These are phyloP conservation scores for Apiotrichum brassicae DNA, from an alignment of 1,284 basidiomycete species.

Conservation along the genomic window DNA sequence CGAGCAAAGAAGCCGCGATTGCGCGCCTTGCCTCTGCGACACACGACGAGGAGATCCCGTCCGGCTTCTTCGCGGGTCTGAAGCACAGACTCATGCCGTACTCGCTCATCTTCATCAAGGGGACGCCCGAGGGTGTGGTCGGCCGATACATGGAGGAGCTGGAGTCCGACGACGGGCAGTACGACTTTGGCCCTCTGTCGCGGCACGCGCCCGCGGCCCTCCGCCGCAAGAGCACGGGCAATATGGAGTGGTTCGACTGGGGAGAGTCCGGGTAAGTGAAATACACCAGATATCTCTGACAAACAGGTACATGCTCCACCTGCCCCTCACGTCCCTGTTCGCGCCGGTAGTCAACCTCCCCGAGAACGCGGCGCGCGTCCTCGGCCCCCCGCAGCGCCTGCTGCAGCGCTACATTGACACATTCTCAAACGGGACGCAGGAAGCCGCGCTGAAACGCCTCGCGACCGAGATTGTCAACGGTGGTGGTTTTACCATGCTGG, in stretches of 20 bases:
- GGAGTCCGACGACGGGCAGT: constrained; percentile 37
- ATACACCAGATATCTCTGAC: neutral
- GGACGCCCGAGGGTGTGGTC: constrained; percentile 37
- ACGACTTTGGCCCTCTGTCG: constrained; percentile 35
- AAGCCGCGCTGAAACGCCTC: neutral
- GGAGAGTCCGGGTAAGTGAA: constrained; percentile 37
- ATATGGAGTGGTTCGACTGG: constrained; percentile 34
- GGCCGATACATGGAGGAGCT: constrained; percentile 45
- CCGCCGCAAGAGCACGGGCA: constrained; percentile 13
- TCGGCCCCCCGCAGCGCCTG: constrained; percentile 26
- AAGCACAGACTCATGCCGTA: constrained; percentile 26
- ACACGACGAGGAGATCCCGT: neutral
- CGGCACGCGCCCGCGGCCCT: constrained; percentile 16
- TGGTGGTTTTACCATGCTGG: constrained; percentile 24
- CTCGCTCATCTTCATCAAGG: constrained; percentile 36
- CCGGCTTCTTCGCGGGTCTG: constrained; percentile 26
- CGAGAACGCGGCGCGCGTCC: constrained; percentile 13
- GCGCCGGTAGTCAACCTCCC: constrained; percentile 27
- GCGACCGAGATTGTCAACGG: constrained; percentile 3
- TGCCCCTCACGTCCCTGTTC: constrained; percentile 34
- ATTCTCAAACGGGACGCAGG: constrained; percentile 33
- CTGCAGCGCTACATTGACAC: constrained; percentile 23
- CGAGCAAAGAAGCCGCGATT: constrained; percentile 23
- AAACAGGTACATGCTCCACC: constrained; percentile 29
- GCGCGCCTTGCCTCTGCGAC: constrained; percentile 17